phyloP scores from a whole-genome alignment of 805 yeast species.

The Starmerella sp. region DNA sequence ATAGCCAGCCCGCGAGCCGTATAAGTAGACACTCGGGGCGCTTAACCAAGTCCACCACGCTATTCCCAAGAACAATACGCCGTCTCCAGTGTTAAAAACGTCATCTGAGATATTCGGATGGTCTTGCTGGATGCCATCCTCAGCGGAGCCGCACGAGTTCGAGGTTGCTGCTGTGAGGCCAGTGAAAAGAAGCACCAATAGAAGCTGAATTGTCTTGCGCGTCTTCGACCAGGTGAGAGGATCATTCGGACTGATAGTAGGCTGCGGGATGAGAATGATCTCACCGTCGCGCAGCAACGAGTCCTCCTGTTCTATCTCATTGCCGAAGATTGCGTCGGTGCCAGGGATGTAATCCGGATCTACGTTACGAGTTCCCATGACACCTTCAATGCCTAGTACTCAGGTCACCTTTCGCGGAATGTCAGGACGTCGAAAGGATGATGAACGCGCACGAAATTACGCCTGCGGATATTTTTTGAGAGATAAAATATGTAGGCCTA shows the following conservation, averaged over 20 bases:
- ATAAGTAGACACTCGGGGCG: conserved; percentile 18
- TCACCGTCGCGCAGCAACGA: conserved; percentile 25
- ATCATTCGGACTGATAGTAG: conserved; percentile 58
- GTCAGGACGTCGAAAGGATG: not conserved
- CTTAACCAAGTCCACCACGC: conserved; percentile 50
- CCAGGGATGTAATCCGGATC: conserved; percentile 22
- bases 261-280: conserved; percentile 52
- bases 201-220: conserved; percentile 39
- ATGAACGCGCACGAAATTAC: not conserved
- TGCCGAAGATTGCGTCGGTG: conserved; percentile 29
- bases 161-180: conserved; percentile 45
- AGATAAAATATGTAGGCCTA: not conserved
- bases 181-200: conserved; percentile 31
- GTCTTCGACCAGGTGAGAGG: conserved; percentile 51
- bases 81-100: conserved; percentile 71
- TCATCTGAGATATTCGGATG: conserved; percentile 50
- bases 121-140: conserved; percentile 50
- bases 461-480: not conserved
- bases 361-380: not conserved
- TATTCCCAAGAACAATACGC: conserved; percentile 59
- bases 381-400: not conserved
- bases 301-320: conserved; percentile 23
- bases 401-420: not conserved
- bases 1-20: conserved; percentile 55
- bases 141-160: conserved; percentile 63